phyloP scores from a whole-genome alignment of 1,284 basidiomycete genomes.

The Ceratobasidium sp. region DNA sequence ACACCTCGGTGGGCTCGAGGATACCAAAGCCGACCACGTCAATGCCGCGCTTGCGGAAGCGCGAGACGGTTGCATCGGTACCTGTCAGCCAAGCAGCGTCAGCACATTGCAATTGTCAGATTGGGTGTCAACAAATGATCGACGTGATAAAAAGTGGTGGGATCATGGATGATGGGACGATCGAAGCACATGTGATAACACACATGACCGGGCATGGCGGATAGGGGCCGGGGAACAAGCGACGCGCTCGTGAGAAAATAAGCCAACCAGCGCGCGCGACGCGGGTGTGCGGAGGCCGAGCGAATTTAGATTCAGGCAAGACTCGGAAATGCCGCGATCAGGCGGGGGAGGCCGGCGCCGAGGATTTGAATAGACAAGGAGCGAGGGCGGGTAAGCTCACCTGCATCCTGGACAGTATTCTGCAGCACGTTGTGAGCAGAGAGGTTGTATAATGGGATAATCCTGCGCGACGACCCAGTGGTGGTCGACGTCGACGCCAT shows the following conservation, averaged over 20 bases:
- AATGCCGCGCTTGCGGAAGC: constrained; percentile 85
- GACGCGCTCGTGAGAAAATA: background rate
- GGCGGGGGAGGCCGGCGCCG: background rate
- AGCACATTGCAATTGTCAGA: background rate
- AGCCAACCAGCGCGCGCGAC: constrained; percentile 1
- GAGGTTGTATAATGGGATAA: constrained; percentile 94
- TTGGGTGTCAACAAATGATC: background rate
- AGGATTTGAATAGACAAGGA: background rate
- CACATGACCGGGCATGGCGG: background rate
- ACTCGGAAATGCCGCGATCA: too few relatives aligned
- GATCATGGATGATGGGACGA: background rate
- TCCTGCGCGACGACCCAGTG: constrained; percentile 70
- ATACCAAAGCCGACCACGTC: constrained; percentile 82
- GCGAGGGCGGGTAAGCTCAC: background rate
- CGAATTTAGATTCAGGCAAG: background rate
- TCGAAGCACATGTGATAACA: background rate
- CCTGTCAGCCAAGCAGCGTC: constrained; percentile 60
- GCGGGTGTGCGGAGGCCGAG: constrained; percentile 5
- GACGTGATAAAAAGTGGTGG: constrained; percentile 7
- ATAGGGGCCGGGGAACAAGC: constrained; percentile 1
- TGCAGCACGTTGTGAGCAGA: constrained; percentile 93
- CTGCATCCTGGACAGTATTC: constrained; percentile 86
- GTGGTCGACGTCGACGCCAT: constrained; percentile 62
- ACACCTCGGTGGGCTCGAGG: constrained; percentile 86
- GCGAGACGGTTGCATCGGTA: constrained; percentile 94